These are phyloP conservation scores for Amniculicola lignicola DNA, from an alignment of 495 filamentous ascomycete genomes.

Conservation along the genomic window DNA sequence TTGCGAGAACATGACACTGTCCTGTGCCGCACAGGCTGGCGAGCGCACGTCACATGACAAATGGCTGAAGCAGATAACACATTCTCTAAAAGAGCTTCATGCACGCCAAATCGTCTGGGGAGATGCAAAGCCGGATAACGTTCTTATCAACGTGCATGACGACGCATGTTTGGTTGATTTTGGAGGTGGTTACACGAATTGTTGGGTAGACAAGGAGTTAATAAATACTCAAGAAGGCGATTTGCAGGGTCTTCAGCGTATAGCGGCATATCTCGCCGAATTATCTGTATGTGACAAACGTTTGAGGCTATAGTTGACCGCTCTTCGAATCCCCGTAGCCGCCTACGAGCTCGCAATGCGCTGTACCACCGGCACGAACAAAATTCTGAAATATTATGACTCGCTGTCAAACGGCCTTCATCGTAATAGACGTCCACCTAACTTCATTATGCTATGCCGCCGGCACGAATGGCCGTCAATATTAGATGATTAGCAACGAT, in stretches of 20 bases:
- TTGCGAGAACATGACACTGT: conserved; percentile 17
- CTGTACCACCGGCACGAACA: not conserved
- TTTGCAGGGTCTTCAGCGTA: conserved; percentile 21
- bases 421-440: not conserved
- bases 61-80: conserved; percentile 34
- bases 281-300: not conserved
- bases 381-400: not conserved
- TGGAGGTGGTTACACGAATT: conserved; percentile 37
- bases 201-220: conserved; percentile 36
- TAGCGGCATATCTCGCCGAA: conserved; percentile 15
- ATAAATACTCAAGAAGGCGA: conserved; percentile 21
- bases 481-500: not conserved
- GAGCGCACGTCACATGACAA: conserved; percentile 24
- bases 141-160: conserved; percentile 35
- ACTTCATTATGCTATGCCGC: not conserved
- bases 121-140: conserved; percentile 40
- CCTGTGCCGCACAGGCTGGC: conserved; percentile 6
- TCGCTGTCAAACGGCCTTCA: not conserved
- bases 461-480: not conserved
- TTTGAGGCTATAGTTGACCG: not conserved
- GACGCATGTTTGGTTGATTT: conserved; percentile 39
- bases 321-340: not conserved
- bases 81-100: conserved; percentile 35
- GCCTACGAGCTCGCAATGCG: not conserved
- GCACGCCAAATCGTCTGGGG: conserved; percentile 38